Conservation (phyloP, 352 stramenopile species). For the Globisporangium apiculatum region DNA sequence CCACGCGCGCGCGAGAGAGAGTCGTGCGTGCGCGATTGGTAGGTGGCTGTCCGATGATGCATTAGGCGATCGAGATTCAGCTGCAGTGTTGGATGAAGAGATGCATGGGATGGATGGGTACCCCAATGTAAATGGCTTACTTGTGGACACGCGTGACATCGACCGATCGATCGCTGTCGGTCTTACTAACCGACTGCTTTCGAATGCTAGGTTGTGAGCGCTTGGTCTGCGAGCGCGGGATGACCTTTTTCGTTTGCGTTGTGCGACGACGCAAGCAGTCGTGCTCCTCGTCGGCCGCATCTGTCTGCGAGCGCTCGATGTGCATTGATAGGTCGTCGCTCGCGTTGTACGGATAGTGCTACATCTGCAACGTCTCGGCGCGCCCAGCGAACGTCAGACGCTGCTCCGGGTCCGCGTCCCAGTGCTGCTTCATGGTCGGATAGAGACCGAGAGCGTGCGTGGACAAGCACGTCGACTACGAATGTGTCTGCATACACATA, state of each 20-base stretch:
- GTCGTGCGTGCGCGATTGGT: too few relatives aligned
- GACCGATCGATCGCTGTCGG: slow-evolving; percentile 4
- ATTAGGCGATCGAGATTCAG: too few relatives aligned
- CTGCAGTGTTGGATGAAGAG: neutral
- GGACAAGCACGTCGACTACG: too few relatives aligned
- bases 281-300: slow-evolving; percentile 35
- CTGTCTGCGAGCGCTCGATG: slow-evolving; percentile 40
- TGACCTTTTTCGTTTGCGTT: slow-evolving; percentile 47
- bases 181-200: slow-evolving; percentile 2
- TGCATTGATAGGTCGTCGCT: slow-evolving; percentile 39
- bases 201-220: slow-evolving; percentile 13
- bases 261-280: slow-evolving; percentile 60
- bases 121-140: too few relatives aligned
- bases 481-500: too few relatives aligned
- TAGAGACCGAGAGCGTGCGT: too few relatives aligned
- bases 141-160: neutral
- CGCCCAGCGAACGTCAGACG: too few relatives aligned
- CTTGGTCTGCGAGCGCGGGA: slow-evolving; percentile 22
- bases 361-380: slow-evolving; percentile 52
- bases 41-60: too few relatives aligned
- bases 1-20: too few relatives aligned
- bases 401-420: too few relatives aligned
- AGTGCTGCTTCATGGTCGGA: too few relatives aligned
- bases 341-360: slow-evolving; percentile 26
- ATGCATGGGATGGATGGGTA: too few relatives aligned